Base-by-base conservation (phyloP, 176 grass and related monocot species). In the Triticum timopheevii region DNA sequence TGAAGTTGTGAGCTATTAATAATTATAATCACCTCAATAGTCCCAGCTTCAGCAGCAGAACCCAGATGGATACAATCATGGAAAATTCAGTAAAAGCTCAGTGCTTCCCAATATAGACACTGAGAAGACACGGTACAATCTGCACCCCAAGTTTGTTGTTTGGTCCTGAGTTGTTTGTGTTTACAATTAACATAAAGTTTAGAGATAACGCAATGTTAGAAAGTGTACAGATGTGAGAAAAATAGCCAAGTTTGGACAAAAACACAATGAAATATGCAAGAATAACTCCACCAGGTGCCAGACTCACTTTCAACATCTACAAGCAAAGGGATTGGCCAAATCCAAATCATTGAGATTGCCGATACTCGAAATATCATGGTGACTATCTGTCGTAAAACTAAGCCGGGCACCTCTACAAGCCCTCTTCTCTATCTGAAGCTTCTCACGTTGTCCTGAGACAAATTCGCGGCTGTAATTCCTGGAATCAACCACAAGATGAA, bases 341-440 rank as follows among this genome's bases (percentile, higher is more conserved):
- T 23, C 36, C 33, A 83, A 62, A 83, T 72, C 81, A 42, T 62
- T 13, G 68, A 73, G n/a, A 44, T 44, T 0, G 3, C 5, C 24
- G 34, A 30, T 40, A 31, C 59, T 8, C 6, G n/a, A 20, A 73
- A 28, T 15, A 40, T 73, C 13, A 13, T 61, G 22, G 0, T 0
- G 1, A 31, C 67, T 30, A 24, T 3, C 5, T 28, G 2, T 30
- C 12, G 35, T 62, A 42, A 83, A 83, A 61, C 38, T 13, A 61
- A 83, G 38, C 0, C 17, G 4, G 27, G 81, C 81, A 44, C 22
- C 47, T 30, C n/a, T 44, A 4, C 52, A 83, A 44, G 81, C 81
- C 16, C 81, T 73, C 25, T 83, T 73, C 2, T 83, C 50, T 33
- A 83, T 13, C 34, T 73, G 34, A 19, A 83, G 81, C 68, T 7